phyloP scores from a whole-genome alignment of 352 stramenopile genomes.

The Pythium chondricola region DNA sequence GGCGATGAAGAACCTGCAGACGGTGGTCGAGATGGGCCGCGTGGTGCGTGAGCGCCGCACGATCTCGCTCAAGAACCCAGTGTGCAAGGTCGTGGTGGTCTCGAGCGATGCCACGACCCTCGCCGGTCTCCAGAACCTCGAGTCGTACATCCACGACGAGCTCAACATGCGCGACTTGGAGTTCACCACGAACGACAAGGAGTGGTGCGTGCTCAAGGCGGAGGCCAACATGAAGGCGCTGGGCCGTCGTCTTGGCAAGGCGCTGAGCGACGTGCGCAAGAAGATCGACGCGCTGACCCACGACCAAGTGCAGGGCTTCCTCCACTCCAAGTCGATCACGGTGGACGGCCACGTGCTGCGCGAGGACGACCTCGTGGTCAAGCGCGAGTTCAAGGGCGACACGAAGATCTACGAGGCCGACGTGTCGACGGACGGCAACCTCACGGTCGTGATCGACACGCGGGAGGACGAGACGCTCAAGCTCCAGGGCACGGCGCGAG shows the following conservation, averaged over 20 bases:
- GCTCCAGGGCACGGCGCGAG: slow-evolving; percentile 89
- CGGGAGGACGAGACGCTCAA: slow-evolving; percentile 95
- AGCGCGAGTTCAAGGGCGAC: slow-evolving; percentile 93
- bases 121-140: slow-evolving; percentile 67
- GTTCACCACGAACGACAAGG: slow-evolving; percentile 85
- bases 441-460: slow-evolving; percentile 95
- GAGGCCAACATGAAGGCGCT: slow-evolving; percentile 93
- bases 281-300: slow-evolving; percentile 61
- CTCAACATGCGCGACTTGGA: slow-evolving; percentile 95
- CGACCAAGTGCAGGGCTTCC: slow-evolving; percentile 62
- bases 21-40: slow-evolving; percentile 95
- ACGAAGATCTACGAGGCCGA: slow-evolving; percentile 89
- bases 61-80: slow-evolving; percentile 96
- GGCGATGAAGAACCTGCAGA: slow-evolving; percentile 94
- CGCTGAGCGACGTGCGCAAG: slow-evolving; percentile 91
- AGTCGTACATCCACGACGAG: slow-evolving; percentile 96
- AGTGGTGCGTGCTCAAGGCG: slow-evolving; percentile 92
- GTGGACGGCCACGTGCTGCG: slow-evolving; percentile 67
- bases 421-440: slow-evolving; percentile 80
- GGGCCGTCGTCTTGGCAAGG: slow-evolving; percentile 96
- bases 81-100: slow-evolving; percentile 96
- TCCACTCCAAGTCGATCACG: slow-evolving; percentile 78
- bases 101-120: slow-evolving; percentile 79
- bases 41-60: slow-evolving; percentile 95
- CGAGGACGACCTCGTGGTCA: slow-evolving; percentile 92